A percentile compares a stretch with the other conserved stretches of the same genome.
phyloP scores from a whole-genome alignment of 1,284 basidiomycete species.

The Schizophyllum commune region DNA sequence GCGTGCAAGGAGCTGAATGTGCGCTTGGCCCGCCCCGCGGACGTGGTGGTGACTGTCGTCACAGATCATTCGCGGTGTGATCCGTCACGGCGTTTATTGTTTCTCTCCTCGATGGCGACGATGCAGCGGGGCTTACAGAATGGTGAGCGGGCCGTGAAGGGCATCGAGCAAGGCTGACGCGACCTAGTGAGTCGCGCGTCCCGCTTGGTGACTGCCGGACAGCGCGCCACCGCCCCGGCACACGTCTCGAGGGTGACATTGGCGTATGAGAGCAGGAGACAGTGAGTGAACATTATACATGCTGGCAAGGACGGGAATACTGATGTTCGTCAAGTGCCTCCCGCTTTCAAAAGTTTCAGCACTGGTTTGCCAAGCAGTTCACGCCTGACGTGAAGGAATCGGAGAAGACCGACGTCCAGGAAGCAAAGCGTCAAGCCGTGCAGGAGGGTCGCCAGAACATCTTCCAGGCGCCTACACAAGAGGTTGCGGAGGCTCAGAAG shows the following conservation, averaged over 20 bases:
- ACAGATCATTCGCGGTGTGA: constrained; percentile 7
- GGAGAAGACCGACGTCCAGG: constrained; percentile 21
- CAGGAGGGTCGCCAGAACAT: constrained; percentile 46
- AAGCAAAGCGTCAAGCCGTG: constrained; percentile 46
- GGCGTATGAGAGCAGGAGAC: neutral
- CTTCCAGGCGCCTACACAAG: constrained; percentile 36
- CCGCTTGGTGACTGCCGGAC: neutral
- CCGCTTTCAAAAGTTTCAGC: constrained; percentile 25
- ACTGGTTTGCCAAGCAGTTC: constrained; percentile 58
- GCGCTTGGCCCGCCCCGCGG: neutral
- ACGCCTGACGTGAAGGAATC: constrained; percentile 40
- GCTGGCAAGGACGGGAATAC: no score
- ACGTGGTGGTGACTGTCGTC: neutral
- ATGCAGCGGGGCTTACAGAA: constrained; percentile 19
- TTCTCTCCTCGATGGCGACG: constrained; percentile 2
- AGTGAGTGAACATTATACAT: neutral
- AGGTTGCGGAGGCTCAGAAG: constrained; percentile 14
- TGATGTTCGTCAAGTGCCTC: neutral
- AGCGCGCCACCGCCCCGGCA: neutral
- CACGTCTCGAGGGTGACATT: neutral
- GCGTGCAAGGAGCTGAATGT: constrained; percentile 8
- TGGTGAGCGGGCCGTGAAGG: constrained; percentile 6
- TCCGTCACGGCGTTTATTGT: constrained; percentile 1
- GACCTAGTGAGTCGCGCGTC: neutral
- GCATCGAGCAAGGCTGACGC: neutral